Evolutionary conservation across 805 yeast species (phyloP).

Genomic region (Candida khao-thaluensis): DNA sequence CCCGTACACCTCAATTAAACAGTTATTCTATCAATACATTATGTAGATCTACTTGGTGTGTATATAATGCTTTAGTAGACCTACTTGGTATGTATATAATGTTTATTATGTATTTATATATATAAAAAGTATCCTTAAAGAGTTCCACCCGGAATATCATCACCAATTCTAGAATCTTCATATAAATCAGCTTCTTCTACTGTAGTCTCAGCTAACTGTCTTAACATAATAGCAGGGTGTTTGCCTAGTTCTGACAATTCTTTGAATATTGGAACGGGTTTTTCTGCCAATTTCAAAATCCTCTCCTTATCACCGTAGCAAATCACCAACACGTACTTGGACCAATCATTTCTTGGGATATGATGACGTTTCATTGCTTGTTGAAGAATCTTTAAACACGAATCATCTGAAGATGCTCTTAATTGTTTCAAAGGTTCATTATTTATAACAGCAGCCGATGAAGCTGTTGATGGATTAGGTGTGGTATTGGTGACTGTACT

Average conservation of each 20-base stretch:
- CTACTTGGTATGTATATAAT: too few relatives aligned
- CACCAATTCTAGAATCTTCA: constrained; percentile 41
- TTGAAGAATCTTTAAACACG: constrained; percentile 83
- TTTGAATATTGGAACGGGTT: constrained; percentile 82
- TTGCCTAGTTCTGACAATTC: constrained; percentile 82
- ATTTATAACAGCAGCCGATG: constrained; percentile 13
- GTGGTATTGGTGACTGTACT: constrained; percentile 8
- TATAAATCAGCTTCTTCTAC: constrained; percentile 24
- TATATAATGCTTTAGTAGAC: too few relatives aligned
- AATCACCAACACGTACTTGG: constrained; percentile 82
- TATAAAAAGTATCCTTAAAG: too few relatives aligned
- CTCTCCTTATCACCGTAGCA: constrained; percentile 91
- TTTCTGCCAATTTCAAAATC: constrained; percentile 77
- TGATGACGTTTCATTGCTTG: constrained; percentile 86
- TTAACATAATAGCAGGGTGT: constrained; percentile 88
- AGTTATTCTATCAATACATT: too few relatives aligned
- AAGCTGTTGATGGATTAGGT: constrained; percentile 16
- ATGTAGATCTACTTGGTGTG: too few relatives aligned
- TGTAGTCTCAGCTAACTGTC: constrained; percentile 61
- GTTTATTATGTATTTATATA: too few relatives aligned
- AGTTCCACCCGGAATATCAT: constrained; percentile 47
- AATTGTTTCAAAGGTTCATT: constrained; percentile 78
- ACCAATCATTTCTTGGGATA: constrained; percentile 76
- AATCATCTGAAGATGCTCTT: constrained; percentile 85
- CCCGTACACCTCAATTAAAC: too few relatives aligned